Evolutionary conservation across 352 stramenopile species (phyloP).

Genomic region (Aphanomyces stellatus): DNA sequence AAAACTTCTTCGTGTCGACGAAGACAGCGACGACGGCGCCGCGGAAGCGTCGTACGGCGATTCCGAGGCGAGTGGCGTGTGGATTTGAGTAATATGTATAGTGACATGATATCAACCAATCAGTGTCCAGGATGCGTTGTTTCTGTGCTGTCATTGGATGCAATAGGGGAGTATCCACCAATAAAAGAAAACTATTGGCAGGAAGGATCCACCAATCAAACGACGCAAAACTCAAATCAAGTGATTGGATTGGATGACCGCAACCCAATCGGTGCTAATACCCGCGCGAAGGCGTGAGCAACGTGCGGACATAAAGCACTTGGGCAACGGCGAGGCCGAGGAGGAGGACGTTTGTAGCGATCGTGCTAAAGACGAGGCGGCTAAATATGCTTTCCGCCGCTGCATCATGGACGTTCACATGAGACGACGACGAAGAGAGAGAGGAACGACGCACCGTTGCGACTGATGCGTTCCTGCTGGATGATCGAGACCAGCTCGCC

Average conservation of each 20-base stretch:
- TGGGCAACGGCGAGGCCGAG: neutral
- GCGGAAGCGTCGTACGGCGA: neutral
- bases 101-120: neutral
- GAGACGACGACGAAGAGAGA: neutral
- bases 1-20: neutral
- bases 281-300: neutral
- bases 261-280: neutral
- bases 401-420: neutral
- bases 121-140: neutral
- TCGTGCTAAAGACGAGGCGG: neutral
- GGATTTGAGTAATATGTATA: slow-evolving; percentile 3
- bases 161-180: neutral
- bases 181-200: neutral
- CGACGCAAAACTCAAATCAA: too few species aligned
- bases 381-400: neutral
- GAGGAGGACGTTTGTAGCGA: neutral
- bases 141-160: neutral
- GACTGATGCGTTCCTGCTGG: neutral
- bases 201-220: too few species aligned
- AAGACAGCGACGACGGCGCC: neutral
- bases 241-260: neutral
- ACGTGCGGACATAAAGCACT: neutral
- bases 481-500: neutral
- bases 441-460: neutral
- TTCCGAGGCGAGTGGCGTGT: slow-evolving; percentile 13